phyloP scores from a whole-genome alignment of 768 basidiomycete genomes.

The Mycena alexandri region DNA sequence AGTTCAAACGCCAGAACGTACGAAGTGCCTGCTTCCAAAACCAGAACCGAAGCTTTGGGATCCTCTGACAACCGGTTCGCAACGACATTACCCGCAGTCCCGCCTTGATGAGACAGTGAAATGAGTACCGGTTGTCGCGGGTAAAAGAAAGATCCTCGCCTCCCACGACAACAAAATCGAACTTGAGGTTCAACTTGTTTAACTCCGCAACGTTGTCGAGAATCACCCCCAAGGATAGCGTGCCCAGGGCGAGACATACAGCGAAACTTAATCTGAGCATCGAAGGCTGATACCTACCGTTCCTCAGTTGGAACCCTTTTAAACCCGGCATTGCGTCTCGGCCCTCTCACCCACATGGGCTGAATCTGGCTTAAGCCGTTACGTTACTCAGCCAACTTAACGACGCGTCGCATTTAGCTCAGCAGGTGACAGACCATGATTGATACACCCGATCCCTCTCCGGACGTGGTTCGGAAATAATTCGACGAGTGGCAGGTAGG shows the following conservation, averaged over 20 bases:
- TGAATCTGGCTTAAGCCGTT: too few relatives aligned
- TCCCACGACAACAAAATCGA: constrained; percentile 2
- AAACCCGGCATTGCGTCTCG: too few relatives aligned
- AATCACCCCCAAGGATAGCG: background rate
- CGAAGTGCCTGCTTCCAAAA: constrained; percentile 49
- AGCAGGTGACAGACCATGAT: too few relatives aligned
- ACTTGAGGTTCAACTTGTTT: background rate
- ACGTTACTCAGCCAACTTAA: too few relatives aligned
- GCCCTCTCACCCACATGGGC: too few relatives aligned
- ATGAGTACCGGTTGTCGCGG: background rate
- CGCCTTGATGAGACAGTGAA: constrained; percentile 32
- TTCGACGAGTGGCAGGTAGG: too few relatives aligned
- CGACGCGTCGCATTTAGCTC: too few relatives aligned
- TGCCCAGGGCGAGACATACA: background rate
- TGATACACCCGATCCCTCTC: too few relatives aligned
- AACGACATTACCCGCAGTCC: constrained; percentile 48
- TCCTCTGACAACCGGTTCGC: constrained; percentile 52
- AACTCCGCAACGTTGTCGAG: background rate
- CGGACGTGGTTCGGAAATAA: too few relatives aligned
- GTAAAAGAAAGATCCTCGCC: background rate
- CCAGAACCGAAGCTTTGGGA: constrained; percentile 43
- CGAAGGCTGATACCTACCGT: too few relatives aligned
- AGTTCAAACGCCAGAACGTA: constrained; percentile 20
- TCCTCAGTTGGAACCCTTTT: too few relatives aligned
- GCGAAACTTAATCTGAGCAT: too few relatives aligned